A percentile compares a stretch with the other conserved stretches of the same genome.
Conservation (phyloP, 306 rosid species). For the Dalbergia cultrata region DNA sequence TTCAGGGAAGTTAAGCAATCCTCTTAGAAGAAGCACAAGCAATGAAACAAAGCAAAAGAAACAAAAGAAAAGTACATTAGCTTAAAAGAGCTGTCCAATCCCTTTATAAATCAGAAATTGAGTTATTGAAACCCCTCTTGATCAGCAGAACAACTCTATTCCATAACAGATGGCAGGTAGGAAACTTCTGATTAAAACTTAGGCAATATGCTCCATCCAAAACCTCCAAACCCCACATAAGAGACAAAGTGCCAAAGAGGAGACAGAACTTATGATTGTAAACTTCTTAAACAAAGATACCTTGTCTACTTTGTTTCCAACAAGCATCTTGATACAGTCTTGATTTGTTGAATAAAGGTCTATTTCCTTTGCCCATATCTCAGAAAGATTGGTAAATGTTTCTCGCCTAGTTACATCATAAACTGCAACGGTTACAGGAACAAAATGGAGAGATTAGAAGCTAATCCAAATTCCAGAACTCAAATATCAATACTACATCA, state of each 20-base stretch:
- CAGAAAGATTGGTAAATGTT: constrained; percentile 91
- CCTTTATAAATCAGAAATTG: background rate
- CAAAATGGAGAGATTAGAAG: constrained; percentile 37
- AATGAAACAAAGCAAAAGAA: constrained; percentile 1
- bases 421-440: constrained; percentile 56
- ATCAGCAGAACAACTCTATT: background rate
- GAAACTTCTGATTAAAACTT: constrained; percentile 8
- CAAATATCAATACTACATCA: constrained; percentile 4
- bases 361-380: constrained; percentile 96
- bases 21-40: background rate
- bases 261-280: constrained; percentile 5
- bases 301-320: constrained; percentile 98
- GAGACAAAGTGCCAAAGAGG: constrained; percentile 4
- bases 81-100: constrained; percentile 8
- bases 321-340: constrained; percentile 99
- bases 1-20: constrained; percentile 20
- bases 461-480: constrained; percentile 22
- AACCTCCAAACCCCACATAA: constrained; percentile 15
- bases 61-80: background rate
- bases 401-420: constrained; percentile 95
- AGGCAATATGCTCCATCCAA: constrained; percentile 6
- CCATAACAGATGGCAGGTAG: constrained; percentile 3
- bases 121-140: background rate
- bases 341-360: constrained; percentile 95
- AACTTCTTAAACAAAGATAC: constrained; percentile 53